These are phyloP conservation scores for Saccharum spontaneum DNA, from an alignment of 176 grass and related monocot genomes.

Conservation along the genomic window DNA sequence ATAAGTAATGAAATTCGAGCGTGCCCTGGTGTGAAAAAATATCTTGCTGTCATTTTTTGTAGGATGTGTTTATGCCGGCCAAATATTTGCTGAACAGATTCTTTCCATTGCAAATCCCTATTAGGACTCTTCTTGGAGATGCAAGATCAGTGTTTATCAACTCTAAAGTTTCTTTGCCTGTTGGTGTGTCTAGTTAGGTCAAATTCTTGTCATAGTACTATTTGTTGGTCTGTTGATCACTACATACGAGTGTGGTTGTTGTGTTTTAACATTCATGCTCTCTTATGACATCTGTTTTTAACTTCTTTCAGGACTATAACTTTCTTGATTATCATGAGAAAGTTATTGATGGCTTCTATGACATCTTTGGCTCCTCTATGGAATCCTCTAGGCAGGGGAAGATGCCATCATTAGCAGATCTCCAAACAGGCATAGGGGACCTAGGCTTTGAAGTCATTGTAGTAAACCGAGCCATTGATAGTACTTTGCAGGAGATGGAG, in stretches of 20 bases:
- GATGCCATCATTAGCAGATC: conserved; percentile 86
- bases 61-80: not conserved
- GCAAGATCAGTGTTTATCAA: not conserved
- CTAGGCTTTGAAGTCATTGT: conserved; percentile 99
- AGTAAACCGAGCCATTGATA: conserved; percentile 86
- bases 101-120: conserved; percentile 1
- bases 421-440: conserved; percentile 90
- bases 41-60: not conserved
- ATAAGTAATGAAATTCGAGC: not conserved
- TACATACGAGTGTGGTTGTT: not conserved
- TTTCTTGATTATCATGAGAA: conserved; percentile 97
- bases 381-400: conserved; percentile 67
- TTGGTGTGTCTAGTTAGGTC: conserved; percentile 15
- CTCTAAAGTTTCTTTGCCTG: not conserved
- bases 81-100: conserved; percentile 19
- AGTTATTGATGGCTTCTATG: conserved; percentile 96
- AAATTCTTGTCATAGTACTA: not conserved
- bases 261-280: conserved; percentile 8
- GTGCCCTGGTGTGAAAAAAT: not conserved
- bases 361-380: conserved; percentile 73
- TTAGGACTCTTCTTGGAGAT: not conserved
- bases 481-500: conserved; percentile 81
- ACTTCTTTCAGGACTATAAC: conserved; percentile 77
- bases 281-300: conserved; percentile 26
- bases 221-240: not conserved